phyloP scores from a whole-genome alignment of 352 stramenopile genomes.

The Pythium brachiatum region DNA sequence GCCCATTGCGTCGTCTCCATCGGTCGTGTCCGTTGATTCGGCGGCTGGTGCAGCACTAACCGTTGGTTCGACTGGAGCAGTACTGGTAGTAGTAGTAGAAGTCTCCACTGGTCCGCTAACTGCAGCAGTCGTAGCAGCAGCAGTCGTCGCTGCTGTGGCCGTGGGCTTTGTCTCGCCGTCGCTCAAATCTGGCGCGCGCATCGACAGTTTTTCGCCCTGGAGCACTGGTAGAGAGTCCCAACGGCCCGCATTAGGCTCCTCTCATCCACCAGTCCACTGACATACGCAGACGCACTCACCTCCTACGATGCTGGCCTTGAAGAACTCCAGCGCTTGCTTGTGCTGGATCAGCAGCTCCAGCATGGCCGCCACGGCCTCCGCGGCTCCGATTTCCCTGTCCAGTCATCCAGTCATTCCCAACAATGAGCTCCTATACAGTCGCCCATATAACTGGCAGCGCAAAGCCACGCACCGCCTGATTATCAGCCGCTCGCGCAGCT shows the following conservation, averaged over 20 bases:
- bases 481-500: slow-evolving; percentile 46
- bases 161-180: not conserved
- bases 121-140: not conserved
- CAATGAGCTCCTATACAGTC: not conserved
- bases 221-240: slow-evolving; percentile 33
- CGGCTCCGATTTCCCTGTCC: slow-evolving; percentile 41
- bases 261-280: not conserved
- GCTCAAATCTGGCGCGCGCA: slow-evolving; percentile 37
- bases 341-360: slow-evolving; percentile 48
- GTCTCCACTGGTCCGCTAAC: not conserved
- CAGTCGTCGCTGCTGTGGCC: not conserved
- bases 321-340: slow-evolving; percentile 46
- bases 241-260: not conserved
- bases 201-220: slow-evolving; percentile 34
- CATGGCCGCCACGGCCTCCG: slow-evolving; percentile 41
- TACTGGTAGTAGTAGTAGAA: not conserved
- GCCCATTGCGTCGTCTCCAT: not conserved
- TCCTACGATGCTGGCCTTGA: slow-evolving; percentile 58
- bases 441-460: not conserved
- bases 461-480: slow-evolving; percentile 50
- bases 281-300: slow-evolving; percentile 26
- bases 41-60: not conserved
- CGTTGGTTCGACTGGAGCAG: not conserved
- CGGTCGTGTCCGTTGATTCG: too few relatives aligned
- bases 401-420: not conserved